Base-by-base conservation (phyloP, 306 rosid species). In the Rosa persica region DNA sequence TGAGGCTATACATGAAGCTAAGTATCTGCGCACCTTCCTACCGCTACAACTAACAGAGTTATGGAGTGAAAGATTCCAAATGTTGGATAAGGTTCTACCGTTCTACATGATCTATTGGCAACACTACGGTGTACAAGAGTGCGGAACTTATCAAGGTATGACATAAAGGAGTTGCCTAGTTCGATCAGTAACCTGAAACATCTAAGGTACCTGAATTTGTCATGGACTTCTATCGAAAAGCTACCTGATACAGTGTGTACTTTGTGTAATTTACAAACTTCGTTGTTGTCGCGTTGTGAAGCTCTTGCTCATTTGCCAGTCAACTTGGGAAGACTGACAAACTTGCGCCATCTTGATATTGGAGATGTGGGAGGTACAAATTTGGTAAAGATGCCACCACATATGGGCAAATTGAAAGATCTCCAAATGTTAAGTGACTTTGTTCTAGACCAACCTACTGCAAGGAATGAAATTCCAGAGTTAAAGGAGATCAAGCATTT, bases 331-430 rank as follows among this genome's bases (percentile, higher is more conserved):
- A 61, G 40, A 61, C 20, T 12, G 4, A 27, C 39, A 25, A 61
- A 27, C 5, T 27, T 61, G 67, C 40, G 40, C 40, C 67, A 61
- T 61, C 67, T 61, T 57, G 62, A 57, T 22, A 57, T 57, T 57
- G 62, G 62, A 61, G 40, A 61, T 51, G 52, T 51, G 30, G 51
- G 6, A 0, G 78, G 47, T 17, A 75, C 76, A 17, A 57, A 36
- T 0, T 34, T 81, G 22, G 23, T 16, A 15, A 47, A 20, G 22
- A 68, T 68, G 71, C 83, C 80, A 1, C 5, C 36, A 38, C 42
- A 67, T 5, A 46, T 75, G 55, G 52, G 76, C 1, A 75, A 73
- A 8, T 58, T 81, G 80, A 58, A 70, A 23, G 39, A 42, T 25
- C 55, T 66, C 47, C 27, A 19, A 38, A 27, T 15, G 5, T 25